These are phyloP conservation scores for Bimuria novae-zelandiae DNA, from an alignment of 2,329 filamentous ascomycete genomes.

Conservation along the genomic window DNA sequence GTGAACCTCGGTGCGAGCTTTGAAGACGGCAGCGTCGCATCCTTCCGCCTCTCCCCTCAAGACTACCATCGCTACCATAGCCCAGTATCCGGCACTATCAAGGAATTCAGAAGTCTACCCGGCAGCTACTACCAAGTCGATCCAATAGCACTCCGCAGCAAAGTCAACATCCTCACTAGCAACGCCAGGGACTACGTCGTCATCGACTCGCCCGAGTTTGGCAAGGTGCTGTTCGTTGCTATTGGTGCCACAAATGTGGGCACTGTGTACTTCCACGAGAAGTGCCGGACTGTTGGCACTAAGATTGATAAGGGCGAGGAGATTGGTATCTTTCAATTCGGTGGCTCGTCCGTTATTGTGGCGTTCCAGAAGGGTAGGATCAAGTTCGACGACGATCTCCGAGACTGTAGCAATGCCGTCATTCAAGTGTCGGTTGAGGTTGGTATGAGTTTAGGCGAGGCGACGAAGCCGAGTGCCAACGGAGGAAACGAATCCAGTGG, in stretches of 20 bases:
- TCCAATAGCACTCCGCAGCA: slow-evolving; percentile 37
- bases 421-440: no score
- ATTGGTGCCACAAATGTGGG: not conserved
- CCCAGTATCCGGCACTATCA: slow-evolving; percentile 48
- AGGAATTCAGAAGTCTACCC: slow-evolving; percentile 45
- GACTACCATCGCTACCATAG: slow-evolving; percentile 55
- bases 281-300: no score
- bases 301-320: no score
- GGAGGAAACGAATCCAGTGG: no score
- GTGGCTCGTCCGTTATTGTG: no score
- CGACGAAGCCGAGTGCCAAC: no score
- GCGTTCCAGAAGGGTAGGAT: no score
- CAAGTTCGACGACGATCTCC: no score
- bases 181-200: slow-evolving; percentile 27
- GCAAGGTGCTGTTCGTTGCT: not conserved
- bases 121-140: slow-evolving; percentile 54
- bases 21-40: slow-evolving; percentile 45
- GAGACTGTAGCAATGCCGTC: no score
- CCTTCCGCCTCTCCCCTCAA: slow-evolving; percentile 50
- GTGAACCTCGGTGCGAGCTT: slow-evolving; percentile 40
- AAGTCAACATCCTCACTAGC: slow-evolving; percentile 46
- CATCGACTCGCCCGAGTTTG: not conserved
- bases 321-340: no score
- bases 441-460: no score
- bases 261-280: not conserved